Percentiles rank a stretch among this genome's conserved stretches.
These are phyloP conservation scores for Diophrys sp. DNA, from an alignment of 73 alveolate genomes.

Conservation along the genomic window DNA sequence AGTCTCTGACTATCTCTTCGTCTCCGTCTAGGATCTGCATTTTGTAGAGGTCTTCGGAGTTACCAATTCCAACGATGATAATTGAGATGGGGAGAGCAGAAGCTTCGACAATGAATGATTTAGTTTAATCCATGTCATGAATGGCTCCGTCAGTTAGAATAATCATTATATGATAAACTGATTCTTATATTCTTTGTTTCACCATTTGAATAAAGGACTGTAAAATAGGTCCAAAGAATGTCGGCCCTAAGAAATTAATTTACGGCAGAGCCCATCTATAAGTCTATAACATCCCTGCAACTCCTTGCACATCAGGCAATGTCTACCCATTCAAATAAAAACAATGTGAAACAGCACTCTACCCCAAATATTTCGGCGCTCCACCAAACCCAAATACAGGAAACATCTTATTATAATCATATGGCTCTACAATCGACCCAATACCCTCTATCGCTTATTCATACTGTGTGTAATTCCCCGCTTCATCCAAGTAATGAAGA, in stretches of 20 bases:
- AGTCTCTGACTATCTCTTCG: constrained; percentile 27
- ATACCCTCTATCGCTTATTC: constrained; percentile 55
- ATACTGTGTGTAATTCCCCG: constrained; percentile 19
- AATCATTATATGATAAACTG: constrained; percentile 66
- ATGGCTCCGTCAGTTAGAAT: constrained; percentile 91
- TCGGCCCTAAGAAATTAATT: constrained; percentile 79
- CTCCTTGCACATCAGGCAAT: constrained; percentile 74
- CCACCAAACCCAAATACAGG: constrained; percentile 84
- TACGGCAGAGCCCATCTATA: constrained; percentile 61
- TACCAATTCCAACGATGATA: constrained; percentile 77
- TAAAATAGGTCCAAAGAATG: constrained; percentile 80
- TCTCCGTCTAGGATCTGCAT: constrained; percentile 62
- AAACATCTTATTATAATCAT: constrained; percentile 53
- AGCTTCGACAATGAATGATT: constrained; percentile 55
- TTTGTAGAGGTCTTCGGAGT: constrained; percentile 28
- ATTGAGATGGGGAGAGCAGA: constrained; percentile 69
- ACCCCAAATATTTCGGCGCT: constrained; percentile 38
- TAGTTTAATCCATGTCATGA: constrained; percentile 76
- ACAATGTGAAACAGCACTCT: constrained; percentile 75
- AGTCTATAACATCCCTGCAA: constrained; percentile 64
- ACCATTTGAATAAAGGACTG: constrained; percentile 36
- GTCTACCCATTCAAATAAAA: constrained; percentile 84
- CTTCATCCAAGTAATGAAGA: constrained; percentile 23
- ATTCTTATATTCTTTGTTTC: constrained; percentile 41
- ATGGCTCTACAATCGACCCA: constrained; percentile 49